Conservation (phyloP, 2,329 filamentous ascomycete species). For the Pseudocercospora musae region DNA sequence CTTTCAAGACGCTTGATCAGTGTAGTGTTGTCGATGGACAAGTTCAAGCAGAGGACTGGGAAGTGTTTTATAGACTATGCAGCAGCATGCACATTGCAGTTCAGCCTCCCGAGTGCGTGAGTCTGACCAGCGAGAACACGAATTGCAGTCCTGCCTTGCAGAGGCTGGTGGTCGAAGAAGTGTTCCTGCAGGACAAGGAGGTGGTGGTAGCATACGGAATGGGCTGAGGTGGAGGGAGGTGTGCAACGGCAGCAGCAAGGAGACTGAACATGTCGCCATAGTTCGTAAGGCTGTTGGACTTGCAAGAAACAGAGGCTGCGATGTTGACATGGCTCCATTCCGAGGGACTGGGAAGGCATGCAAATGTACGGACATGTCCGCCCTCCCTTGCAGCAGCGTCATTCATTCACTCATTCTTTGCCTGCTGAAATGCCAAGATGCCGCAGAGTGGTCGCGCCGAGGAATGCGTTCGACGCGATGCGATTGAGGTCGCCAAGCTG, state of each 20-base stretch:
- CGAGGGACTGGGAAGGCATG: slow-evolving; percentile 28
- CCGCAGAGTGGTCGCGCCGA: slow-evolving; percentile 10
- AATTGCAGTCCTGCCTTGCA: slow-evolving; percentile 30
- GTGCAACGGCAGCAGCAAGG: slow-evolving; percentile 21
- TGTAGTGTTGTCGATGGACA: slow-evolving; percentile 16
- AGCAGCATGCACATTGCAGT: slow-evolving; percentile 11
- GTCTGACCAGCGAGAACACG: slow-evolving; percentile 1
- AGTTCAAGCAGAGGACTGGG: slow-evolving; percentile 4
- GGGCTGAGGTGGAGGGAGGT: slow-evolving; percentile 22
- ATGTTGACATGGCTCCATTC: slow-evolving; percentile 30
- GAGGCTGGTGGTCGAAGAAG: slow-evolving; percentile 23
- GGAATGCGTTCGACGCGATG: slow-evolving; percentile 19
- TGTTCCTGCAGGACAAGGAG: slow-evolving; percentile 15
- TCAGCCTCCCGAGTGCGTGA: slow-evolving; percentile 14
- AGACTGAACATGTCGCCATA: slow-evolving; percentile 20
- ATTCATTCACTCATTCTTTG: slow-evolving; percentile 21
- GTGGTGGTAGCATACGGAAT: slow-evolving; percentile 26
- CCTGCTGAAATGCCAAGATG: slow-evolving; percentile 5
- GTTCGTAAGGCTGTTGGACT: slow-evolving; percentile 8
- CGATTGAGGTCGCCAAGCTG: neutral
- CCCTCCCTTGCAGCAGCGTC: slow-evolving; percentile 26
- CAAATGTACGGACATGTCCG: slow-evolving; percentile 30
- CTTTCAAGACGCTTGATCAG: slow-evolving; percentile 4
- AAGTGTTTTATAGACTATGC: slow-evolving; percentile 25
- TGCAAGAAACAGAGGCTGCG: slow-evolving; percentile 6